Conservation (phyloP, 257 asterid genomes). For the Solanum medicagineum region DNA sequence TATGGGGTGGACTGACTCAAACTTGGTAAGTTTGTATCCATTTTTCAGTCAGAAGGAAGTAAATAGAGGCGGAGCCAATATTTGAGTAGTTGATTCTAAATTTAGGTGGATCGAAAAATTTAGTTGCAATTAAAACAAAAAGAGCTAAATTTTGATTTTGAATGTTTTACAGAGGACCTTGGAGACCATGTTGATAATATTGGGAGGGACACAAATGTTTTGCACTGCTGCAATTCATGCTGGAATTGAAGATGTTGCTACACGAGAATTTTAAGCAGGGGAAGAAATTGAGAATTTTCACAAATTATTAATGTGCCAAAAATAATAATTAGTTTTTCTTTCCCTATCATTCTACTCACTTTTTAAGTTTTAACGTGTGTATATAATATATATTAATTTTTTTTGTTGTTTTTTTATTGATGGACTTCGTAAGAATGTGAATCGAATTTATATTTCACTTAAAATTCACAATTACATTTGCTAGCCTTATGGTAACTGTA, state of each 20-base stretch:
- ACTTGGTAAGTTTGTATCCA: constrained; percentile 34
- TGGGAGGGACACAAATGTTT: constrained; percentile 68
- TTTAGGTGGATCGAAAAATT: background rate
- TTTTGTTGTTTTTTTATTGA: background rate
- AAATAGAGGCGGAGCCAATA: background rate
- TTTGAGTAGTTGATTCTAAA: background rate
- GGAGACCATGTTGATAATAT: constrained; percentile 57
- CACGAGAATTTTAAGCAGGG: background rate
- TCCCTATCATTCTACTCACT: background rate
- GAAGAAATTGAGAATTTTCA: background rate
- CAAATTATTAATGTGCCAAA: background rate
- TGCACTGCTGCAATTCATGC: constrained; percentile 58
- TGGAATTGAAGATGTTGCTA: constrained; percentile 21
- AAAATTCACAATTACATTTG: too few relatives aligned
- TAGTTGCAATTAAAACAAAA: background rate
- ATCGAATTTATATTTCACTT: too few relatives aligned
- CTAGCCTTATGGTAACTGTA: too few relatives aligned
- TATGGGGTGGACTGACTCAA: constrained; percentile 57
- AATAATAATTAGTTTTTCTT: background rate
- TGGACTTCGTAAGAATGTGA: background rate
- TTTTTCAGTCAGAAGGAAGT: background rate
- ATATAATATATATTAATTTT: background rate
- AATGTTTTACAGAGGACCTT: constrained; percentile 43
- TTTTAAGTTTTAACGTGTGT: background rate
- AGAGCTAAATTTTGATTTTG: background rate